phyloP scores from a whole-genome alignment of 2,329 filamentous ascomycete genomes.

The Epichloe aotearoae region DNA sequence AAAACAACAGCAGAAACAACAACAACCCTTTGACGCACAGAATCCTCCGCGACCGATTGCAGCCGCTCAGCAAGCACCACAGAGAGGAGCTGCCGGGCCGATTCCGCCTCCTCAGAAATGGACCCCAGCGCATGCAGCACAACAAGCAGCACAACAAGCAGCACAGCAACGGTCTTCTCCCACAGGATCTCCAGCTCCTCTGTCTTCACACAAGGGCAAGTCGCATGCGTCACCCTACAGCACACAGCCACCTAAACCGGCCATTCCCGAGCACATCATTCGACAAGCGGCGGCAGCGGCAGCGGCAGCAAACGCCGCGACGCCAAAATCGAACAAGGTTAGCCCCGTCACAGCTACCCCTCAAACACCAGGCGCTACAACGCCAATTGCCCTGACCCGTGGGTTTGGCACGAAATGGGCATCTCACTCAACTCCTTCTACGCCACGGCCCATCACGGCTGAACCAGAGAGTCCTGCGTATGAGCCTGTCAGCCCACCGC shows the following conservation, averaged over 20 bases:
- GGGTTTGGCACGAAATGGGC: slow-evolving; percentile 46
- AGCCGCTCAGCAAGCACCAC: slow-evolving; percentile 18
- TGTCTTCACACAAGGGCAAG: slow-evolving; percentile 17
- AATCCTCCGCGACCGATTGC: slow-evolving; percentile 17
- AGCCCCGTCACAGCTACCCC: slow-evolving; percentile 19
- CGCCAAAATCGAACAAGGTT: slow-evolving; percentile 17
- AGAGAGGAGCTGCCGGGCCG: slow-evolving; percentile 10
- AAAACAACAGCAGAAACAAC: slow-evolving; percentile 11
- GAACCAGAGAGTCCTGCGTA: slow-evolving; percentile 38
- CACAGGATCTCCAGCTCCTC: slow-evolving; percentile 13
- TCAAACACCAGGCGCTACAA: slow-evolving; percentile 21
- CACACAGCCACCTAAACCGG: slow-evolving; percentile 21
- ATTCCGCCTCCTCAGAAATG: slow-evolving; percentile 19
- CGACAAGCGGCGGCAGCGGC: slow-evolving; percentile 20
- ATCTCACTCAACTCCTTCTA: slow-evolving; percentile 42
- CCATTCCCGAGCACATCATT: slow-evolving; percentile 28
- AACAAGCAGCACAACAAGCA: slow-evolving; percentile 14
- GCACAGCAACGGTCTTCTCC: slow-evolving; percentile 10
- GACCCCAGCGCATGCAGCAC: slow-evolving; percentile 16
- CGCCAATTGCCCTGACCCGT: slow-evolving; percentile 16
- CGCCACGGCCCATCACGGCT: slow-evolving; percentile 28
- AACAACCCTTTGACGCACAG: slow-evolving; percentile 8
- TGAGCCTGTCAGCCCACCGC: slow-evolving; percentile 46
- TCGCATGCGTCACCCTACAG: slow-evolving; percentile 15
- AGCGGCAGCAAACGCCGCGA: slow-evolving; percentile 10